A percentile compares a stretch with the other conserved stretches of the same genome.
Conservation (phyloP, 163 green algal species). For the Chloromonas sp. region DNA sequence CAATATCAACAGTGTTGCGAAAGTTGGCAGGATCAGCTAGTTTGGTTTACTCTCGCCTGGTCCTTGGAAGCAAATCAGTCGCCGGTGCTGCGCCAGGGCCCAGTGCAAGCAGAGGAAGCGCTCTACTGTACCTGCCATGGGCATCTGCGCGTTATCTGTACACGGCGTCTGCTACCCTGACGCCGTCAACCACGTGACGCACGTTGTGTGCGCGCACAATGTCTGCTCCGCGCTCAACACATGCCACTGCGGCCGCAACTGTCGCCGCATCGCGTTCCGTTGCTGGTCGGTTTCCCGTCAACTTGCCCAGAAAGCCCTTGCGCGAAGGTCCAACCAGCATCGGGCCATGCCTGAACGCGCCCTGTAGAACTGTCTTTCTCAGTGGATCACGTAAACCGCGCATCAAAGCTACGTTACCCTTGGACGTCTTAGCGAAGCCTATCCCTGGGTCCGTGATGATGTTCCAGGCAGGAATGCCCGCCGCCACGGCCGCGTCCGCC, state of each 20-base stretch:
- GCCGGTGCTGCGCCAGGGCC: no score
- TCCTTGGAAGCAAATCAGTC: no score
- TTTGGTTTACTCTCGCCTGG: no score
- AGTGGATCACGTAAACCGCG: constrained; percentile 42
- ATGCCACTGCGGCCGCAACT: constrained; percentile 58
- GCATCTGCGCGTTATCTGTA: not conserved
- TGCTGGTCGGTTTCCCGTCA: constrained; percentile 49
- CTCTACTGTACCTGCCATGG: no score
- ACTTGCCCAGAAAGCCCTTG: constrained; percentile 56
- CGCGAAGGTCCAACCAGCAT: constrained; percentile 75
- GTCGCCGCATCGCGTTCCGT: constrained; percentile 72
- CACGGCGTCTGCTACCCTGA: constrained; percentile 62
- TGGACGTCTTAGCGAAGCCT: constrained; percentile 79
- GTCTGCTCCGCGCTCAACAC: constrained; percentile 52
- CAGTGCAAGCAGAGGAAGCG: no score
- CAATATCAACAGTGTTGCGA: no score
- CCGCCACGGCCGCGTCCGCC: constrained; percentile 35
- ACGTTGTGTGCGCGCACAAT: constrained; percentile 87
- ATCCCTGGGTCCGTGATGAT: constrained; percentile 85
- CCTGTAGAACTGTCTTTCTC: constrained; percentile 22
- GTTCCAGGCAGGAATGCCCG: constrained; percentile 62
- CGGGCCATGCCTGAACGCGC: constrained; percentile 51
- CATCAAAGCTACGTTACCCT: constrained; percentile 67
- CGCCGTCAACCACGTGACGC: constrained; percentile 49
- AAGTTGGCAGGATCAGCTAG: no score